Conservation (phyloP, 2,329 filamentous ascomycete species). For the Aspergillus pseudonomiae region DNA sequence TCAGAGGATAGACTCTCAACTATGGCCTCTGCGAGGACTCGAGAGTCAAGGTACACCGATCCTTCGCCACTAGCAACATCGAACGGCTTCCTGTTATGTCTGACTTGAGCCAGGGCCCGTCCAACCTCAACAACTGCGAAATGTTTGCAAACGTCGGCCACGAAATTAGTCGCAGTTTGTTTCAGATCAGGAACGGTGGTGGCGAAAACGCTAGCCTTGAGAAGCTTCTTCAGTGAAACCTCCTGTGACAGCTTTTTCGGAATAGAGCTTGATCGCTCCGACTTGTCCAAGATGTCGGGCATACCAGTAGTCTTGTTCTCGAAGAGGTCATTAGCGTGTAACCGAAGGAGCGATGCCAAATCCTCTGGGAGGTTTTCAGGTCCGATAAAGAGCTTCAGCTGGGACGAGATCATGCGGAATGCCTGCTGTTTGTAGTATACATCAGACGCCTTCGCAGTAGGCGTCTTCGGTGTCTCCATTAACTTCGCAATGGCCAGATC, state of each 20-base stretch:
- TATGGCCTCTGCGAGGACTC: constrained; percentile 84
- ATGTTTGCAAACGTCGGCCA: constrained; percentile 82
- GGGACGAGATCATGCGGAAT: constrained; percentile 81
- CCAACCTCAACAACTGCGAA: constrained; percentile 90
- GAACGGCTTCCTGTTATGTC: constrained; percentile 77
- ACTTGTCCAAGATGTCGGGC: constrained; percentile 68
- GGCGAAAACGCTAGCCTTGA: constrained; percentile 87
- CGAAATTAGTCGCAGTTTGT: constrained; percentile 72
- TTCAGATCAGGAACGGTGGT: constrained; percentile 80
- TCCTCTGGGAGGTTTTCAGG: constrained; percentile 88
- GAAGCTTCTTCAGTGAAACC: constrained; percentile 75
- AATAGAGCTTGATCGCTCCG: constrained; percentile 80
- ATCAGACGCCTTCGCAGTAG: constrained; percentile 65
- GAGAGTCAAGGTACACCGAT: constrained; percentile 81
- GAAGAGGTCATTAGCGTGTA: constrained; percentile 85
- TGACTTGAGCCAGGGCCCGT: constrained; percentile 76
- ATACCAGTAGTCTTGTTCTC: constrained; percentile 72
- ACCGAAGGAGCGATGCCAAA: constrained; percentile 76
- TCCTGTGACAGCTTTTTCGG: constrained; percentile 87
- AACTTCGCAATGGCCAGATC: constrained; percentile 88
- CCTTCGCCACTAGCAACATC: constrained; percentile 86
- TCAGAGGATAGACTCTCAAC: constrained; percentile 90
- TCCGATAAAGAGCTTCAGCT: constrained; percentile 88
- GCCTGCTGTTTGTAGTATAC: constrained; percentile 92
- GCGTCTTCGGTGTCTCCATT: constrained; percentile 72